Evolutionary conservation across 805 yeast genomes (phyloP).

Genomic region (Grigorovia jiainica): DNA sequence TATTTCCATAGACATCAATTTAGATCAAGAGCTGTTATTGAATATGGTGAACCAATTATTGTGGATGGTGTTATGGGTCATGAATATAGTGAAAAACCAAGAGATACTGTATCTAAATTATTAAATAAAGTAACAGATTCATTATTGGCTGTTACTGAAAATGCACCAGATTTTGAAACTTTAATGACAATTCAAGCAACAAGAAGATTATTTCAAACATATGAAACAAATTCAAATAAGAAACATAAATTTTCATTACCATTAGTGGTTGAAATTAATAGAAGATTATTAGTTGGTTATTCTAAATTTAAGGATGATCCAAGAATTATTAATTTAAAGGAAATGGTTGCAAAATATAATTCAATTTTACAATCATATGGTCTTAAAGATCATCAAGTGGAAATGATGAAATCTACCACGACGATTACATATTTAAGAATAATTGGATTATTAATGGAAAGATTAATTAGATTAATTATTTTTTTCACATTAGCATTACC

Average conservation of each 20-base stretch:
- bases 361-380: constrained; percentile 53
- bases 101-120: constrained; percentile 64
- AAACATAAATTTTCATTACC: constrained; percentile 46
- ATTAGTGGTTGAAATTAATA: constrained; percentile 76
- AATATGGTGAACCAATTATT: constrained; percentile 81
- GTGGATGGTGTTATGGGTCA: constrained; percentile 52
- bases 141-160: constrained; percentile 80
- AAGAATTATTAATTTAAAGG: constrained; percentile 48
- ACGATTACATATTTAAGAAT: constrained; percentile 35
- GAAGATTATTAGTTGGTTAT: constrained; percentile 79
- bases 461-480: constrained; percentile 43
- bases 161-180: constrained; percentile 88
- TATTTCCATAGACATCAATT: constrained; percentile 92
- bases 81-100: constrained; percentile 55
- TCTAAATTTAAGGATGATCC: constrained; percentile 67
- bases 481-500: constrained; percentile 65
- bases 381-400: constrained; percentile 63
- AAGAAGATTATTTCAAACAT: constrained; percentile 54
- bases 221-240: not conserved
- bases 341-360: constrained; percentile 62
- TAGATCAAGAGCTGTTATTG: constrained; percentile 87
- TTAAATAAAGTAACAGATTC: constrained; percentile 67
- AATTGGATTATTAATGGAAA: constrained; percentile 39
- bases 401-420: constrained; percentile 33
- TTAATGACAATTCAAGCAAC: constrained; percentile 92